These are phyloP conservation scores for Lablab purpureus DNA, from an alignment of 306 rosid species.

Conservation along the genomic window DNA sequence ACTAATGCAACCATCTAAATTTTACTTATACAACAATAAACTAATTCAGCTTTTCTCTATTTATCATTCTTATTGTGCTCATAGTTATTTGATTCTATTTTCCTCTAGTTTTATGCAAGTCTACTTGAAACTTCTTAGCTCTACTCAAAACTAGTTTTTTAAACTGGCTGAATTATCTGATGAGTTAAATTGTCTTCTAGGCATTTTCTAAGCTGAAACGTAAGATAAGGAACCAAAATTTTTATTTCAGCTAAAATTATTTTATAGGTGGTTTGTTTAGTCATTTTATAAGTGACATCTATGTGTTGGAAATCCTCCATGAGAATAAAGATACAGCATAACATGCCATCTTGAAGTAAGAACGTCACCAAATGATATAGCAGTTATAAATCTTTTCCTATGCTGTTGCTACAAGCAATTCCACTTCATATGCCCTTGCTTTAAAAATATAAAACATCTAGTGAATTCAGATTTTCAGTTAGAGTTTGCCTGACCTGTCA, in stretches of 20 bases:
- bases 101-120: background rate
- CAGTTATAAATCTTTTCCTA: background rate
- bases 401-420: constrained; percentile 12
- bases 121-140: background rate
- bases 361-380: background rate
- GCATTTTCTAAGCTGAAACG: background rate
- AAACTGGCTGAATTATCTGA: background rate
- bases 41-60: background rate
- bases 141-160: background rate
- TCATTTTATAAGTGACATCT: background rate
- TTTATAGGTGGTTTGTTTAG: no score
- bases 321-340: background rate
- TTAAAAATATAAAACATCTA: constrained; percentile 18
- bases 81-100: background rate
- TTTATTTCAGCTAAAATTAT: background rate
- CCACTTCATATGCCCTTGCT: background rate
- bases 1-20: constrained; percentile 9
- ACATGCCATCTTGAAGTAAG: background rate
- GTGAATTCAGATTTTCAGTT: constrained; percentile 28
- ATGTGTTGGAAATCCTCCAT: background rate
- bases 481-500: constrained; percentile 65
- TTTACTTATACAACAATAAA: constrained; percentile 1
- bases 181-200: background rate
- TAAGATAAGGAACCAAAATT: background rate
- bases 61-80: constrained; percentile 13